Conservation (phyloP, 2,329 filamentous ascomycete species). For the Chaetothyriales sp. region DNA sequence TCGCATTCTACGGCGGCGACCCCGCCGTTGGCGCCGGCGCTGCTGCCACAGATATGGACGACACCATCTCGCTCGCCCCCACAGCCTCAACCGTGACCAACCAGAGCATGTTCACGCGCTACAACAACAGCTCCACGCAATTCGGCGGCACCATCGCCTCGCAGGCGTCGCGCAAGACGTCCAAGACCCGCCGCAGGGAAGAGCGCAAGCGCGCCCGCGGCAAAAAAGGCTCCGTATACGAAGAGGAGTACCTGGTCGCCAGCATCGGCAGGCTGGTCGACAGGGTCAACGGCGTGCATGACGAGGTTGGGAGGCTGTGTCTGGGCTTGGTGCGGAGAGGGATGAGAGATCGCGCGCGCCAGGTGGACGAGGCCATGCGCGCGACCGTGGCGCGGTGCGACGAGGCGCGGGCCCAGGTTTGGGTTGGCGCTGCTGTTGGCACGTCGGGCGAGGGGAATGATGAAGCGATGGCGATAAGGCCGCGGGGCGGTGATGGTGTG, state of each 20-base stretch:
- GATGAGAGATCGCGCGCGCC: constrained; percentile 77
- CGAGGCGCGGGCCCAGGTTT: constrained; percentile 58
- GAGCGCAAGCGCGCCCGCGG: constrained; percentile 90
- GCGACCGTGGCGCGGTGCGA: constrained; percentile 62
- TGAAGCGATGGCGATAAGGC: constrained; percentile 16
- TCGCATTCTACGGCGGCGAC: constrained; percentile 79
- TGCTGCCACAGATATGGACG: constrained; percentile 38
- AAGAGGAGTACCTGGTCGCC: constrained; percentile 92
- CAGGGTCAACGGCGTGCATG: constrained; percentile 57
- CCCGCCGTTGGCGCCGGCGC: constrained; percentile 49
- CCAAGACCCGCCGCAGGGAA: constrained; percentile 76
- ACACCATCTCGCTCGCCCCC: constrained; percentile 82
- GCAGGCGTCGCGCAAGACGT: constrained; percentile 62
- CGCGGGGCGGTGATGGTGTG: constrained; percentile 23
- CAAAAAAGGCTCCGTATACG: constrained; percentile 94
- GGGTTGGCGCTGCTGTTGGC: constrained; percentile 28
- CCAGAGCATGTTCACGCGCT: constrained; percentile 82
- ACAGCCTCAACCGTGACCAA: constrained; percentile 65
- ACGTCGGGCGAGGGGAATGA: constrained; percentile 12
- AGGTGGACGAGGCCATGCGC: constrained; percentile 58
- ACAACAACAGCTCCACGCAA: constrained; percentile 45
- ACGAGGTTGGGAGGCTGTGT: constrained; percentile 61
- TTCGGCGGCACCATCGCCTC: constrained; percentile 46
- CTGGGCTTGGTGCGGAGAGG: constrained; percentile 62
- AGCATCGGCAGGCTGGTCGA: constrained; percentile 73